phyloP scores from a whole-genome alignment of 306 rosid species.

The Quercus robur region DNA sequence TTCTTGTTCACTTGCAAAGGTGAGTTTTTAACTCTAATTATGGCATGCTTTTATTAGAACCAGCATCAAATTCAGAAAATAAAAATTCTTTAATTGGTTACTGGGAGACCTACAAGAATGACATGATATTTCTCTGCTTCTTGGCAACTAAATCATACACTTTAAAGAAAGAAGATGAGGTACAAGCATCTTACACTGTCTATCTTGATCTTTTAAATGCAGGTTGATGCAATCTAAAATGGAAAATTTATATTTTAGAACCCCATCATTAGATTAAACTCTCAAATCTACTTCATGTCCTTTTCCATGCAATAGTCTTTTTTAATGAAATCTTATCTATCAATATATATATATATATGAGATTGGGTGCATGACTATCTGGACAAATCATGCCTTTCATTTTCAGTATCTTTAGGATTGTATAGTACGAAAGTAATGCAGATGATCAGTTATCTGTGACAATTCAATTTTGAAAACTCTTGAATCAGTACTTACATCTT shows the following conservation, averaged over 20 bases:
- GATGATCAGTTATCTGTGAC: background rate
- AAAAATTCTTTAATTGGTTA: background rate
- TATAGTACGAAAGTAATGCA: background rate
- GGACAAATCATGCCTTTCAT: background rate
- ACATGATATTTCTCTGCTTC: background rate
- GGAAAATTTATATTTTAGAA: background rate
- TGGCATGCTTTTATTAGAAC: slow-evolving; percentile 11
- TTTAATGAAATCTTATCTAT: no score
- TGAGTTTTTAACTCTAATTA: slow-evolving; percentile 28
- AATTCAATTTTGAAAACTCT: background rate
- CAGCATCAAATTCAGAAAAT: background rate
- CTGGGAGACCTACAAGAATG: background rate
- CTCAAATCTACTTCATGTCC: no score
- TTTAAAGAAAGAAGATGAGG: background rate
- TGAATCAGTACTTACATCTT: slow-evolving; percentile 8
- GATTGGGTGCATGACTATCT: background rate
- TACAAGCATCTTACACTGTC: background rate
- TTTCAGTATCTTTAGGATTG: background rate
- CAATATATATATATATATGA: background rate
- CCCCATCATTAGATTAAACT: background rate
- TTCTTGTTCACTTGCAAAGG: slow-evolving; percentile 99
- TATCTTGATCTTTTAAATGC: background rate
- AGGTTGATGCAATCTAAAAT: background rate
- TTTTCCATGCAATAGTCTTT: no score
- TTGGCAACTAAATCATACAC: background rate